These are phyloP conservation scores for Chlamydomonas sphaeroides DNA, from an alignment of 139 green algal genomes.

Conservation along the genomic window DNA sequence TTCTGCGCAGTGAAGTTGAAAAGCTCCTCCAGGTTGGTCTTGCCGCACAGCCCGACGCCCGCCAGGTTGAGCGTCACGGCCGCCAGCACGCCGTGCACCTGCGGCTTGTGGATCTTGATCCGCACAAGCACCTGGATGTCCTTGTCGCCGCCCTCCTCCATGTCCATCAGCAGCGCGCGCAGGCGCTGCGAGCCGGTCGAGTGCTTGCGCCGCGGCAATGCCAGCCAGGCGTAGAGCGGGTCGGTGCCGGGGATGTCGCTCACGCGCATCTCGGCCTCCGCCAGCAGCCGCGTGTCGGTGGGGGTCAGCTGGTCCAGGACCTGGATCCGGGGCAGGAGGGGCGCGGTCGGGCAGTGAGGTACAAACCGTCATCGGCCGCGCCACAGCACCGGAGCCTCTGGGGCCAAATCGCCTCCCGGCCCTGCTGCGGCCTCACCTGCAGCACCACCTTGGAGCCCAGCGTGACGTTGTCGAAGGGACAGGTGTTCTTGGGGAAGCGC, in stretches of 20 bases:
- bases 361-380: too few species aligned
- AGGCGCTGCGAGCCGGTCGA: slow-evolving; percentile 4
- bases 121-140: slow-evolving; percentile 72
- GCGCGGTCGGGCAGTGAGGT: too few species aligned
- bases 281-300: slow-evolving; percentile 15
- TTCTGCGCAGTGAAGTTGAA: slow-evolving; percentile 77
- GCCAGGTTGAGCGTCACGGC: slow-evolving; percentile 70
- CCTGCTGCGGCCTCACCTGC: slow-evolving; percentile 29
- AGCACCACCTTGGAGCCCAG: slow-evolving; percentile 48
- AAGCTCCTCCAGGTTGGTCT: slow-evolving; percentile 77
- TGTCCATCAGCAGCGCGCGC: slow-evolving; percentile 14
- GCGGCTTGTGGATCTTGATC: slow-evolving; percentile 67
- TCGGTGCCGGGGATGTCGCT: slow-evolving; percentile 52
- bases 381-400: too few species aligned
- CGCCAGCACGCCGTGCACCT: slow-evolving; percentile 46
- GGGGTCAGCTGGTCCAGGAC: slow-evolving; percentile 34
- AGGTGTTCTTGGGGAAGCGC: slow-evolving; percentile 46
- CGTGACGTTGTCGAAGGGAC: slow-evolving; percentile 53
- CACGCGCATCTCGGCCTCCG: slow-evolving; percentile 40
- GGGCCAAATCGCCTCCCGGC: too few species aligned
- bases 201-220: slow-evolving; percentile 22
- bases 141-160: slow-evolving; percentile 21
- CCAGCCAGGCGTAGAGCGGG: slow-evolving; percentile 83
- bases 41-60: slow-evolving; percentile 69
- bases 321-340: too few species aligned